Base-by-base conservation (phyloP, 1,139 yeast genomes). In the Eremothecium cymbalariae region DNA sequence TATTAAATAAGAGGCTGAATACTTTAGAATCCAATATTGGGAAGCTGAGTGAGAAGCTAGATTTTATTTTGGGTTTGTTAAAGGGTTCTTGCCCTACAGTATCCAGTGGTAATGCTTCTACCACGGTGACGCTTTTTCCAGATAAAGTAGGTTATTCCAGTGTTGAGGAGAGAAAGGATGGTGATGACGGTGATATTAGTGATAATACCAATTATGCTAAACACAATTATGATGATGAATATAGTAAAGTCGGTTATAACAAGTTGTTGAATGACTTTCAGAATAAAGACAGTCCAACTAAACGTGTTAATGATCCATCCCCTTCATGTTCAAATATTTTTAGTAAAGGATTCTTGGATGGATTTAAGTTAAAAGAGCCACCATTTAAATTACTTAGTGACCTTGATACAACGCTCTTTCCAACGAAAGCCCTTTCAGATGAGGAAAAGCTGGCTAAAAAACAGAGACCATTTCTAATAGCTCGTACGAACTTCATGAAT, bases 321-420 rank as follows among this genome's bases (percentile, higher is more conserved):
- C 11, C 12, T 9, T 4, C 31, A 15, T 25, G 6, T 6, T 12
- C 30, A 15, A 16, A 27, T 11, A 12, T 13, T 18, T 22, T 31
- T 12, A 33, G 20, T 25, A 35, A 25, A 28, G 23, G 18, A 14
- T 34, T 33, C 9, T 25, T 37, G 6, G 42, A 49, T 19, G 46
- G 53, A 17, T 41, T 44, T 4, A 55, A 49, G 21, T 37, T 55
- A 15, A 48, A 48, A 23, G 58, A 55, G 26, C 51, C 60, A 3
- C 73, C 74, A 12, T 48, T 65, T 32, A 57, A 59, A 33, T 51
- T 67, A 11, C 62, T 68, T 32, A 57, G 62, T 18, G 64, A 60
- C 29, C 58, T 68, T 12, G 72, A 68, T 46, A 59, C 63, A 34
- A 51, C 60, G 29, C 46, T 67, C 19, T 65, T 67, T 46, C 56